These are phyloP conservation scores for Lignosus rhinocerotis DNA, from an alignment of 1,284 basidiomycete species.

Conservation along the genomic window DNA sequence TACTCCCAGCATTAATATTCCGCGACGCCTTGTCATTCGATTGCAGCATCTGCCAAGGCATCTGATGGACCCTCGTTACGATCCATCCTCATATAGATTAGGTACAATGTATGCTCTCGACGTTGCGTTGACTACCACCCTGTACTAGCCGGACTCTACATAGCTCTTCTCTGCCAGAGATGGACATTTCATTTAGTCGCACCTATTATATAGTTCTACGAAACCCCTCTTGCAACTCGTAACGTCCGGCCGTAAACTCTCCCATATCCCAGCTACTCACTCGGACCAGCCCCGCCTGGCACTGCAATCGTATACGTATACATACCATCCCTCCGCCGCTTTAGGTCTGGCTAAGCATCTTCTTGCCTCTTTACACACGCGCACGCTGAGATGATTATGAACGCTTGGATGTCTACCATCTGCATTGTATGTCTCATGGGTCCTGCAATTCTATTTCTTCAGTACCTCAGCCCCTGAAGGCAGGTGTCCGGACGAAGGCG, in stretches of 20 bases:
- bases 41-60: conserved; percentile 68
- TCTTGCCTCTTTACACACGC: background rate
- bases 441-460: background rate
- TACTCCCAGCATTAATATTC: conserved; percentile 58
- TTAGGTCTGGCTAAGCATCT: background rate
- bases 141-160: conserved; percentile 25
- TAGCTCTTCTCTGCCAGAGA: conserved; percentile 20
- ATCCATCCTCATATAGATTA: conserved; percentile 31
- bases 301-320: background rate
- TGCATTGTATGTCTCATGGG: background rate
- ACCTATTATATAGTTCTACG: background rate
- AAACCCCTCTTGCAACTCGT: background rate
- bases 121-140: conserved; percentile 1
- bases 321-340: background rate
- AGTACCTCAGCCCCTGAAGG: no score
- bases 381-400: background rate
- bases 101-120: conserved; percentile 32
- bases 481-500: no score
- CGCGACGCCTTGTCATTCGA: conserved; percentile 56
- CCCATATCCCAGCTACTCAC: background rate
- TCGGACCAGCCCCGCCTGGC: background rate
- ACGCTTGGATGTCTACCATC: background rate
- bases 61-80: conserved; percentile 46
- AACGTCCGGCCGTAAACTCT: background rate
- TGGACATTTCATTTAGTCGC: conserved; percentile 20